phyloP scores from a whole-genome alignment of 2,329 filamentous ascomycete genomes.

The Tolypocladium inflatum region DNA sequence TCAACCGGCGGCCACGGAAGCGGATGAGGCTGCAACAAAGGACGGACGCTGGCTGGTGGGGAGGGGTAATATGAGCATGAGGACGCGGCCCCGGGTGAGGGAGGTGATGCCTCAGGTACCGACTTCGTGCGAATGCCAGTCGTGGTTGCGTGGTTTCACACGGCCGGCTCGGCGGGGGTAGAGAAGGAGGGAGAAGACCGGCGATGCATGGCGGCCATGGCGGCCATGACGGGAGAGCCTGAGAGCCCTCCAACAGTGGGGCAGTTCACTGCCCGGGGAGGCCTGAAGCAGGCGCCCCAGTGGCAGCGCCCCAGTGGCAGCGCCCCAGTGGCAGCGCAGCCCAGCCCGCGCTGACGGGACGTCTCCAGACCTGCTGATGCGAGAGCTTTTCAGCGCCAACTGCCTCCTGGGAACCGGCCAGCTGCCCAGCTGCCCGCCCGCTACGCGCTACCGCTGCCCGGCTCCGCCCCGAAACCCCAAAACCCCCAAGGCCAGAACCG shows the following conservation, averaged over 20 bases:
- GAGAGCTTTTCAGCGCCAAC: background rate
- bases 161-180: background rate
- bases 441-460: background rate
- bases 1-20: background rate
- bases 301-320: background rate
- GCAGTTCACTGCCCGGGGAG: background rate
- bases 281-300: background rate
- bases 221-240: background rate
- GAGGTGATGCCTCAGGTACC: background rate
- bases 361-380: background rate
- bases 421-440: background rate
- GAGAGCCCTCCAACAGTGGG: background rate
- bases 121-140: background rate
- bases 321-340: background rate
- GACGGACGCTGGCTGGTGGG: background rate
- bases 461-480: conserved; percentile 5
- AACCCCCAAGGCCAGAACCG: conserved; percentile 8
- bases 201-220: background rate
- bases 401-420: background rate
- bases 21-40: background rate
- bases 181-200: background rate
- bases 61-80: background rate
- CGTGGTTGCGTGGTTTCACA: background rate
- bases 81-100: background rate
- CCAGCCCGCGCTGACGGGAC: background rate